These are phyloP conservation scores for Pichia californica DNA, from an alignment of 805 yeast genomes.

Conservation along the genomic window DNA sequence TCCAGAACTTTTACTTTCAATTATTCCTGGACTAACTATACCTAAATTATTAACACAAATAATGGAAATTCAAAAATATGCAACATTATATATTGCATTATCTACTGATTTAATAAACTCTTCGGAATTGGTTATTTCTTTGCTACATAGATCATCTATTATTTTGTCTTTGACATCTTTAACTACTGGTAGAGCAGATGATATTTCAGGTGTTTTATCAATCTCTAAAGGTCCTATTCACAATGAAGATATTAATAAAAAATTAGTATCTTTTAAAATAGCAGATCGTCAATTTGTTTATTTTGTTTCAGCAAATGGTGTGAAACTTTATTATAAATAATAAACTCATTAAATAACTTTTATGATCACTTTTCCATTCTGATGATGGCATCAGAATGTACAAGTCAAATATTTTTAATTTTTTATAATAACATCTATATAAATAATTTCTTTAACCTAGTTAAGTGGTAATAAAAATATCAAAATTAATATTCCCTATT, in stretches of 20 bases:
- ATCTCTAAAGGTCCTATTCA: constrained; percentile 44
- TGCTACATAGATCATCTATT: constrained; percentile 45
- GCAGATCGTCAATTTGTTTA: constrained; percentile 6
- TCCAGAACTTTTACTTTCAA: constrained; percentile 25
- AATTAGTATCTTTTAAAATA: neutral
- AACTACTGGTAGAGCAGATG: constrained; percentile 75
- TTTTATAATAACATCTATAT: too few species aligned
- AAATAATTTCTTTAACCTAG: too few species aligned
- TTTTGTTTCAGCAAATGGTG: constrained; percentile 4
- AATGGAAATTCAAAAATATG: constrained; percentile 15
- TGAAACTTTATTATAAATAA: constrained; percentile 8
- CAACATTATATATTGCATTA: constrained; percentile 39
- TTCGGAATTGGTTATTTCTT: neutral
- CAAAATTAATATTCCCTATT: too few species aligned
- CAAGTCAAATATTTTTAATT: too few species aligned
- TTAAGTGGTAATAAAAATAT: too few species aligned
- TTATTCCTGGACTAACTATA: constrained; percentile 7
- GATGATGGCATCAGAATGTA: neutral
- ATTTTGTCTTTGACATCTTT: constrained; percentile 59
- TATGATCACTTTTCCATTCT: too few species aligned
- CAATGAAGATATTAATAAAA: neutral
- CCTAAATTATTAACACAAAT: constrained; percentile 17
- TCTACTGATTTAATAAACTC: neutral
- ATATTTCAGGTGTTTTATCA: constrained; percentile 66
- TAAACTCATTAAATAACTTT: too few species aligned